These are phyloP conservation scores for Adansonia madagascariensis DNA, from an alignment of 441 rosid species.

Conservation along the genomic window DNA sequence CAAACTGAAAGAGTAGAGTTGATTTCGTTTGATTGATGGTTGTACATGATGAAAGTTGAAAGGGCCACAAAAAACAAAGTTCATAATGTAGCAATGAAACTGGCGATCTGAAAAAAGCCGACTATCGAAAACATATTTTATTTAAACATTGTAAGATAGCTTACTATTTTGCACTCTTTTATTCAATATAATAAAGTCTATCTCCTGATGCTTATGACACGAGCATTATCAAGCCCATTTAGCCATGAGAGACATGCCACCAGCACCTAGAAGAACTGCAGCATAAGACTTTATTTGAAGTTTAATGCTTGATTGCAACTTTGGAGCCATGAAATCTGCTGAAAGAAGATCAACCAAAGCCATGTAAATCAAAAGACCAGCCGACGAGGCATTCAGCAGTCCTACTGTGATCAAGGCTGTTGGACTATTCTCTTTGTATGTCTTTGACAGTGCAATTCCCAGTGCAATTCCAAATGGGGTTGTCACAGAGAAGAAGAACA, in stretches of 20 bases:
- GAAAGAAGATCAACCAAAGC: constrained; percentile 61
- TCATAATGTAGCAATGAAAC: not conserved
- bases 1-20: not conserved
- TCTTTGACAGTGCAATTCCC: constrained; percentile 44
- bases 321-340: constrained; percentile 49
- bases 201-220: too few species aligned
- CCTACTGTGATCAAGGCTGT: constrained; percentile 48
- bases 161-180: too few species aligned
- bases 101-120: not conserved
- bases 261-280: constrained; percentile 57
- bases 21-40: not conserved
- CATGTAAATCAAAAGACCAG: constrained; percentile 60
- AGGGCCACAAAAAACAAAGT: not conserved
- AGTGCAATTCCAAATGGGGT: constrained; percentile 55
- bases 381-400: constrained; percentile 49
- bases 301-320: constrained; percentile 46
- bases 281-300: constrained; percentile 46
- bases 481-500: constrained; percentile 49
- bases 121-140: too few species aligned
- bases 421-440: constrained; percentile 49
- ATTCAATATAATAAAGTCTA: too few species aligned
- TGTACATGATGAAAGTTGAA: not conserved
- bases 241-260: constrained; percentile 58
- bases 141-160: too few species aligned
- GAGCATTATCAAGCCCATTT: constrained; percentile 50